Conservation (phyloP, 1,284 basidiomycete genomes). For the Microstroma glucosiphilum region DNA sequence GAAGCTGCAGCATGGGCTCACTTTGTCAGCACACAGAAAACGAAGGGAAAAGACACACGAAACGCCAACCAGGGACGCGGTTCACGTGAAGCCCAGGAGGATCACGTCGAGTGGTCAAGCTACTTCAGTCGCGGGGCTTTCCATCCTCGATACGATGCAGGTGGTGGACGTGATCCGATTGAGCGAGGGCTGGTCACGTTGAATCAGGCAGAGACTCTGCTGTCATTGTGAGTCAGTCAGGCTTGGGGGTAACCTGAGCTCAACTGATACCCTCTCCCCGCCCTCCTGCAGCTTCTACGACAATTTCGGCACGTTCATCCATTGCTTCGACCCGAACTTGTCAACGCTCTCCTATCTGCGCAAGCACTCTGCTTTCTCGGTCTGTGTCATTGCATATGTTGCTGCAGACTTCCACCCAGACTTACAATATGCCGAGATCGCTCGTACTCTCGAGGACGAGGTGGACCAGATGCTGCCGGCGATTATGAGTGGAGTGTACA, state of each 20-base stretch:
- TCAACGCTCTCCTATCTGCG: slow-evolving; percentile 27
- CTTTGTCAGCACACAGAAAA: background rate
- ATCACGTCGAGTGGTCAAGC: slow-evolving; percentile 19
- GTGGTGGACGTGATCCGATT: slow-evolving; percentile 24
- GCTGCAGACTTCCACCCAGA: slow-evolving; percentile 20
- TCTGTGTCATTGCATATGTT: slow-evolving; percentile 24
- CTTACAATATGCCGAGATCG: slow-evolving; percentile 12
- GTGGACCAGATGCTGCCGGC: slow-evolving; percentile 20
- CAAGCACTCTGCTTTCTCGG: slow-evolving; percentile 24
- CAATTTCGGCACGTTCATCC: slow-evolving; percentile 22
- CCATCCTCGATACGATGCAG: slow-evolving; percentile 28
- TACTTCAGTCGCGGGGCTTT: slow-evolving; percentile 31
- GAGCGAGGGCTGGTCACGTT: slow-evolving; percentile 18
- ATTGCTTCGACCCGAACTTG: slow-evolving; percentile 28
- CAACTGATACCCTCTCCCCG: background rate
- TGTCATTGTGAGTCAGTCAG: slow-evolving; percentile 5
- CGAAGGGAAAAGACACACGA: background rate
- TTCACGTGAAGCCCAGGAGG: slow-evolving; percentile 10
- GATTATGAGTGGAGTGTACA: slow-evolving; percentile 23
- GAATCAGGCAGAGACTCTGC: slow-evolving; percentile 15
- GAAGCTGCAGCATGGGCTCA: background rate
- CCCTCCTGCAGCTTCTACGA: slow-evolving; percentile 15
- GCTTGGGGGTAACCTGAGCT: too few relatives aligned
- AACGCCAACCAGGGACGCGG: background rate
- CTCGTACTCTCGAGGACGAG: slow-evolving; percentile 11